These are phyloP conservation scores for Pseudogymnoascus sp. DNA, from an alignment of 2,329 filamentous ascomycete genomes.

Conservation along the genomic window DNA sequence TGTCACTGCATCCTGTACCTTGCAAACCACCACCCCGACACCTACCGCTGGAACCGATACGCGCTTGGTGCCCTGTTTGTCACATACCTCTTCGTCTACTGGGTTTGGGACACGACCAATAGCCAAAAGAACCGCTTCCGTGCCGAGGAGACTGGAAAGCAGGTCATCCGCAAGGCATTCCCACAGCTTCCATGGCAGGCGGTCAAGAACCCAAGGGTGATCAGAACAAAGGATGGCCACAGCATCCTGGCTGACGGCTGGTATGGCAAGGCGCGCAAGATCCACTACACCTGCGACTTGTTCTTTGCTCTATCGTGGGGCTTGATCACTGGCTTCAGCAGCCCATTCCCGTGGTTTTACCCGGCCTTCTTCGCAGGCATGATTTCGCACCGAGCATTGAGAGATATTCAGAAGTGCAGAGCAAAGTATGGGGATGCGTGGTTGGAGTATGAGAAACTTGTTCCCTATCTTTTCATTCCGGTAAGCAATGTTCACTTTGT, in stretches of 20 bases:
- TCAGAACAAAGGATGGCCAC: constrained; percentile 59
- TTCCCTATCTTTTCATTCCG: constrained; percentile 82
- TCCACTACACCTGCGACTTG: constrained; percentile 74
- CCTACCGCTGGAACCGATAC: constrained; percentile 69
- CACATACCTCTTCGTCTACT: constrained; percentile 78
- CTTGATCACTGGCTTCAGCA: constrained; percentile 72
- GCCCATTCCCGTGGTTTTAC: constrained; percentile 87
- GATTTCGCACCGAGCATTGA: constrained; percentile 70
- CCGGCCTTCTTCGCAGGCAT: constrained; percentile 72
- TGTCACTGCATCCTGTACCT: constrained; percentile 91
- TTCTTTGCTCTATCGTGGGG: constrained; percentile 76
- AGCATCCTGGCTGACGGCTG: constrained; percentile 79
- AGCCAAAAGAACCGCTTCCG: constrained; percentile 93
- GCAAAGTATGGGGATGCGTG: constrained; percentile 77
- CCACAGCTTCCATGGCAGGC: constrained; percentile 87
- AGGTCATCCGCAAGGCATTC: constrained; percentile 69
- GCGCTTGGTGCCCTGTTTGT: constrained; percentile 59
- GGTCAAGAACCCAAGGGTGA: constrained; percentile 71
- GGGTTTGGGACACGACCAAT: constrained; percentile 88
- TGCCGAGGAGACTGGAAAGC: constrained; percentile 66
- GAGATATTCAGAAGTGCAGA: constrained; percentile 70
- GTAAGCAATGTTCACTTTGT: constrained; percentile 31
- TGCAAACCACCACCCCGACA: constrained; percentile 71
- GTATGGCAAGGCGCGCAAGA: constrained; percentile 74
- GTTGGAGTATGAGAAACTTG: constrained; percentile 71